phyloP scores from a whole-genome alignment of 129 eudicot genomes.

The Flaveria bidentis region DNA sequence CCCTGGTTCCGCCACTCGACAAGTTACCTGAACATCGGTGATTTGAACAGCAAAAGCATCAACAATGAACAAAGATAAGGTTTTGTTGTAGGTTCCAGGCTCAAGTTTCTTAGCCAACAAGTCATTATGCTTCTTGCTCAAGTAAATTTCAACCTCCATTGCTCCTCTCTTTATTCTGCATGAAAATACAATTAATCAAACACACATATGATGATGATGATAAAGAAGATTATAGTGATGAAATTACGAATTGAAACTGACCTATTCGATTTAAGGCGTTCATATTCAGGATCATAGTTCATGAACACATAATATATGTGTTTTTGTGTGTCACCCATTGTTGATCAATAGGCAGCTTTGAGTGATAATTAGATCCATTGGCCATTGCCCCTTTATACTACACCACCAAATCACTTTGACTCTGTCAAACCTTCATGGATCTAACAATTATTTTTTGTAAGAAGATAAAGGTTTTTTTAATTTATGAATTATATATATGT shows the following conservation, averaged over 20 bases:
- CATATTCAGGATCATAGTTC: conserved; percentile 91
- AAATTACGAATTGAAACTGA: conserved; percentile 21
- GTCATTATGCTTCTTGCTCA: conserved; percentile 87
- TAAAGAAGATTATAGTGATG: background rate
- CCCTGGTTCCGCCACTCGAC: background rate
- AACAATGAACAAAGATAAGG: conserved; percentile 78
- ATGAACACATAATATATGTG: conserved; percentile 63
- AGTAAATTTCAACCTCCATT: conserved; percentile 69
- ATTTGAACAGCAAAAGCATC: conserved; percentile 96
- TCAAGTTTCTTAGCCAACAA: conserved; percentile 57
- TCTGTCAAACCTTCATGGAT: conserved; percentile 31
- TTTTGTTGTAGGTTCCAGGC: conserved; percentile 70
- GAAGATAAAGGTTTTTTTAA: conserved; percentile 3
- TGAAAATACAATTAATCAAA: conserved; percentile 16
- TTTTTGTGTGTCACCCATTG: conserved; percentile 32
- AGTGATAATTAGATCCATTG: conserved; percentile 29
- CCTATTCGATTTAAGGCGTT: conserved; percentile 79
- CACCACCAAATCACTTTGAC: conserved; percentile 30
- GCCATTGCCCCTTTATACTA: conserved; percentile 28
- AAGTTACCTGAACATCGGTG: conserved; percentile 64
- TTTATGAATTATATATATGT: background rate
- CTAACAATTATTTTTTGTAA: background rate
- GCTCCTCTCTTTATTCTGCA: conserved; percentile 64
- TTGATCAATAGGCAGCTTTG: conserved; percentile 6
- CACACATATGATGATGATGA: background rate